A percentile compares a stretch with the other conserved stretches of the same genome.
These are phyloP conservation scores for Geranium brycei DNA, from an alignment of 345 rosid genomes.

Conservation along the genomic window DNA sequence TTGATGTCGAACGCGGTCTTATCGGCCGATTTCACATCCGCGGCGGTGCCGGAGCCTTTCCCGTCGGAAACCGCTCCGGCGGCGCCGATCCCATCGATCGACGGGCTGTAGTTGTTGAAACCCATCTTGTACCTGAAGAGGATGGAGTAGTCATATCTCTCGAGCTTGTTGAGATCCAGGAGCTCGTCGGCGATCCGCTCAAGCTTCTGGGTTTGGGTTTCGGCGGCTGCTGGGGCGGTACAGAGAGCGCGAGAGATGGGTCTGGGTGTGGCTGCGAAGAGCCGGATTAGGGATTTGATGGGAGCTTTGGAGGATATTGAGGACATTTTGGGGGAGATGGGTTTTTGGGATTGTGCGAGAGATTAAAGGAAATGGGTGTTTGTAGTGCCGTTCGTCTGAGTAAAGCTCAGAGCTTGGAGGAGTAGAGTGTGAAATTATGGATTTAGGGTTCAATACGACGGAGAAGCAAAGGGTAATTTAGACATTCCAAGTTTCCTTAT, in stretches of 20 bases:
- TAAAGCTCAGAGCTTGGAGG: no score
- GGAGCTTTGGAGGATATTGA: conserved; percentile 12
- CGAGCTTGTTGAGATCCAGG: conserved; percentile 7
- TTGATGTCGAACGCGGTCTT: conserved; percentile 73
- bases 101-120: conserved; percentile 49
- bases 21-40: conserved; percentile 41
- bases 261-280: conserved; percentile 7
- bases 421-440: no score
- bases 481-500: no score
- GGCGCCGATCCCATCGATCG: conserved; percentile 16
- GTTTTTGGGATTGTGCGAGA: background rate
- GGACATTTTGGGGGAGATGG: conserved; percentile 9
- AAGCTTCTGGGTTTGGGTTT: no score
- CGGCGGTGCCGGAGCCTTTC: conserved; percentile 6
- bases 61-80: conserved; percentile 16
- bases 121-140: conserved; percentile 67
- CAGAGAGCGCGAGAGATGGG: conserved; percentile 19
- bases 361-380: no score
- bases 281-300: conserved; percentile 16
- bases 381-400: no score
- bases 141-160: conserved; percentile 61
- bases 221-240: conserved; percentile 23
- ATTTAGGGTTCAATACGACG: no score
- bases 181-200: no score
- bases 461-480: no score